phyloP scores from a whole-genome alignment of 108 stramenopile genomes.

The Nitzschia putrida region DNA sequence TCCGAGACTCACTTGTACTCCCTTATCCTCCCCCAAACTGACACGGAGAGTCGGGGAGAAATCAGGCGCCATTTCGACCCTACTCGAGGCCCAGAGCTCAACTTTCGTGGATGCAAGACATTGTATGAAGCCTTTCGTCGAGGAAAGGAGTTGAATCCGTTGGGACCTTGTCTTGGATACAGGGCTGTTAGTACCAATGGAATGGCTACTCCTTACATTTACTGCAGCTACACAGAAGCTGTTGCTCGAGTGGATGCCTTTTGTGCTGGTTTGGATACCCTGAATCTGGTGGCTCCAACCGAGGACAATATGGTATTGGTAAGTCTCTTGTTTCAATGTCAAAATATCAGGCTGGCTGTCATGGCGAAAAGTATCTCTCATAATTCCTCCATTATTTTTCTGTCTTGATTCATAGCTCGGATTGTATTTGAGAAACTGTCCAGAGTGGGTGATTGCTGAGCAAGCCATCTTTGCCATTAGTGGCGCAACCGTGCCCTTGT shows the following conservation, averaged over 20 bases:
- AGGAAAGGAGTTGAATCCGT: slow-evolving; percentile 69
- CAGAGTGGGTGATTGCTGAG: slow-evolving; percentile 94
- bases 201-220: slow-evolving; percentile 84
- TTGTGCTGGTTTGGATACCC: slow-evolving; percentile 72
- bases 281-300: slow-evolving; percentile 60
- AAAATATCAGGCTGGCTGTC: slow-evolving; percentile 8
- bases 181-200: slow-evolving; percentile 72
- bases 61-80: slow-evolving; percentile 60
- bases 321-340: slow-evolving; percentile 12
- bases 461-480: slow-evolving; percentile 80
- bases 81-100: slow-evolving; percentile 56
- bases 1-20: slow-evolving; percentile 18
- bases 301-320: slow-evolving; percentile 69
- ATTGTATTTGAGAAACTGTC: slow-evolving; percentile 91
- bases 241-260: slow-evolving; percentile 75
- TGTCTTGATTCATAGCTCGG: slow-evolving; percentile 47
- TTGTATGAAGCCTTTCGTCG: slow-evolving; percentile 82
- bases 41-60: slow-evolving; percentile 40
- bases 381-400: background rate
- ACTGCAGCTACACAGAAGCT: slow-evolving; percentile 75
- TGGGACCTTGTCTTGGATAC: slow-evolving; percentile 82
- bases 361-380: background rate
- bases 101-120: slow-evolving; percentile 63
- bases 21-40: slow-evolving; percentile 46
- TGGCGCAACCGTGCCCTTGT: slow-evolving; percentile 89